A percentile compares a stretch with the other conserved stretches of the same genome.
Conservation (phyloP, 257 asterid species). For the Buddleja alternifolia region DNA sequence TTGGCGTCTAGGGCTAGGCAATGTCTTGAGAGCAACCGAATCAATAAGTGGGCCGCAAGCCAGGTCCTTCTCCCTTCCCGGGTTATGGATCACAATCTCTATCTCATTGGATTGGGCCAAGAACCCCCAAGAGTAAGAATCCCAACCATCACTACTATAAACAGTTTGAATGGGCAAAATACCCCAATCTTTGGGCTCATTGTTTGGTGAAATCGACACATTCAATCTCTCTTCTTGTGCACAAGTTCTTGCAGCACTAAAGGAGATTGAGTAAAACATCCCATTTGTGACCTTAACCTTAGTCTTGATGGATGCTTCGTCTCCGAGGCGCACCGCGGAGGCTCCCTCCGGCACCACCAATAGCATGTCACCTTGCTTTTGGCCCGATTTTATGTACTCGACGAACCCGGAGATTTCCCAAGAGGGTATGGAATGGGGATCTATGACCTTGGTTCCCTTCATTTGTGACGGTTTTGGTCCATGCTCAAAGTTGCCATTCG, state of each 20-base stretch:
- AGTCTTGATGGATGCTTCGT: constrained; percentile 73
- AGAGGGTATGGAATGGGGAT: constrained; percentile 57
- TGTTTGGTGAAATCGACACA: constrained; percentile 50
- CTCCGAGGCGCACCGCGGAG: constrained; percentile 80
- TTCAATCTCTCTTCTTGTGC: constrained; percentile 74
- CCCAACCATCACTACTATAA: constrained; percentile 63
- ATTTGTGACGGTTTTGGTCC: constrained; percentile 70
- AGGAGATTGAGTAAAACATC: constrained; percentile 59
- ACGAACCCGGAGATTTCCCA: constrained; percentile 80
- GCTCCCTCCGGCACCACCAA: constrained; percentile 81
- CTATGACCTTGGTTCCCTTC: constrained; percentile 64
- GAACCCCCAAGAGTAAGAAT: constrained; percentile 50
- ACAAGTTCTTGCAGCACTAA: constrained; percentile 76
- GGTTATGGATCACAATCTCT: constrained; percentile 47
- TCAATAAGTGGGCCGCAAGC: constrained; percentile 79
- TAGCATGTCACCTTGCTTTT: constrained; percentile 83
- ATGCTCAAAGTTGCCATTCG: constrained; percentile 76
- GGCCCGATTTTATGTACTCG: constrained; percentile 82
- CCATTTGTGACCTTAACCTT: constrained; percentile 44
- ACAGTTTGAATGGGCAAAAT: constrained; percentile 54
- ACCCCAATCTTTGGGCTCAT: constrained; percentile 43
- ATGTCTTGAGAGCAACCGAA: constrained; percentile 66
- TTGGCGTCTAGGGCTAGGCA: constrained; percentile 46
- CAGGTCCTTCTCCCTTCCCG: constrained; percentile 44
- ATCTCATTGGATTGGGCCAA: constrained; percentile 36